These are phyloP conservation scores for Sporothrix sp. DNA, from an alignment of 2,329 filamentous ascomycete genomes.

Conservation along the genomic window DNA sequence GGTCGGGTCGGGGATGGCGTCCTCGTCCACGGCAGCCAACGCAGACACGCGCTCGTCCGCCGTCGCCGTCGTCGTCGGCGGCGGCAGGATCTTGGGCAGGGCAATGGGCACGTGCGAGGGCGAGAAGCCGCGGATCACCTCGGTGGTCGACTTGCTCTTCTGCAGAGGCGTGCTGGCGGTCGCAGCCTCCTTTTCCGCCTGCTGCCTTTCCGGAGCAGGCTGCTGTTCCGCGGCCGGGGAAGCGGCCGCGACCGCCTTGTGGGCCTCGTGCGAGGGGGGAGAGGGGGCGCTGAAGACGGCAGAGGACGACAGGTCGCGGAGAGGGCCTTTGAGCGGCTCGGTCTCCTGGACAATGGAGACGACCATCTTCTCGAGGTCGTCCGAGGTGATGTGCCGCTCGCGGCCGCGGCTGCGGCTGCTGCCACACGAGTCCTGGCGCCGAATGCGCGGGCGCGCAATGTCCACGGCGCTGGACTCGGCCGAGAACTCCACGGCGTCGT, in stretches of 20 bases:
- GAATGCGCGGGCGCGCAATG: slow-evolving; percentile 56
- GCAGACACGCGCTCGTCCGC: background rate
- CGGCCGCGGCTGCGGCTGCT: slow-evolving; percentile 61
- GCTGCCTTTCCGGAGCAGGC: background rate
- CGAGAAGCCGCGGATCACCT: slow-evolving; percentile 75
- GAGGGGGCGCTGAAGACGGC: background rate
- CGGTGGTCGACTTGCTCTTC: slow-evolving; percentile 34
- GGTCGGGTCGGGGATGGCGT: slow-evolving; percentile 50
- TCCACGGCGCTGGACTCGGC: slow-evolving; percentile 46
- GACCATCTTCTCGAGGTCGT: slow-evolving; percentile 89
- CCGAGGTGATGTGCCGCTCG: slow-evolving; percentile 85
- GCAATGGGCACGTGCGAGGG: slow-evolving; percentile 53
- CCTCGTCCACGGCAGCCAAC: slow-evolving; percentile 21
- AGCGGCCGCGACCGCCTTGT: background rate
- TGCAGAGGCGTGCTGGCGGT: slow-evolving; percentile 1
- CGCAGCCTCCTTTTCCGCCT: background rate
- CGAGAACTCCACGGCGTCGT: slow-evolving; percentile 52
- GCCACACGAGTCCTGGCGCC: slow-evolving; percentile 60
- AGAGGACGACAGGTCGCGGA: slow-evolving; percentile 34
- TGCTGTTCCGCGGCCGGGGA: background rate
- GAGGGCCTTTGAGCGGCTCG: slow-evolving; percentile 49
- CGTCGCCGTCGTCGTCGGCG: too few species aligned
- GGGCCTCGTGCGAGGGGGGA: background rate
- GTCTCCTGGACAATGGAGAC: slow-evolving; percentile 86
- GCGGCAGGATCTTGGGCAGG: slow-evolving; percentile 30